These are phyloP conservation scores for Pythium sp. DNA, from an alignment of 352 stramenopile genomes.

Conservation along the genomic window DNA sequence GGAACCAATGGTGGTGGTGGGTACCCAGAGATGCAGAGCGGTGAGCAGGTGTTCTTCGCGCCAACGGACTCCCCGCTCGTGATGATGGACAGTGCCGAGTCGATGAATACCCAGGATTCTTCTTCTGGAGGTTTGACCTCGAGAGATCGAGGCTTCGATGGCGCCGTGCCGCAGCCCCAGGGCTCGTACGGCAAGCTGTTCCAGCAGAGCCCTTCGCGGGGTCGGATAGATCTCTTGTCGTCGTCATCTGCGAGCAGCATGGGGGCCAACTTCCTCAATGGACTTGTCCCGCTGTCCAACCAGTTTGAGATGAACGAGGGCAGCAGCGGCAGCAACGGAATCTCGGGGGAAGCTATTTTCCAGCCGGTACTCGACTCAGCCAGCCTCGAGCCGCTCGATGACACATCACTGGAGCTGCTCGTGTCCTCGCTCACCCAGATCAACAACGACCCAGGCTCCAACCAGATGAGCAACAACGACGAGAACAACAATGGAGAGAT, in stretches of 20 bases:
- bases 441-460: constrained; percentile 3
- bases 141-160: not conserved
- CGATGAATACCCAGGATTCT: not conserved
- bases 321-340: not conserved
- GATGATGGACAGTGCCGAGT: not conserved
- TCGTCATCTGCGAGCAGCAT: not conserved
- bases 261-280: not conserved
- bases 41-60: constrained; percentile 7
- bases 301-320: not conserved
- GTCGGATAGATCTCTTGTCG: not conserved
- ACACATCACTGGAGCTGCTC: constrained; percentile 14
- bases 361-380: constrained; percentile 10
- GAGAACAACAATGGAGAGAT: not conserved
- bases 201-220: not conserved
- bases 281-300: not conserved
- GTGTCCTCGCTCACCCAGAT: constrained; percentile 13
- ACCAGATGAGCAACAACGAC: not conserved
- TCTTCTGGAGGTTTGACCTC: not conserved
- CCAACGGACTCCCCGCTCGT: constrained; percentile 1
- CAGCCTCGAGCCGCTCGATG: constrained; percentile 11
- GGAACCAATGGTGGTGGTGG: not conserved
- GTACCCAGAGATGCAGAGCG: not conserved
- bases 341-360: not conserved
- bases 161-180: not conserved
- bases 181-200: not conserved